Evolutionary conservation across 2,329 filamentous ascomycete species (phyloP).

Genomic region (Paraphaeosphaeria minitans): DNA sequence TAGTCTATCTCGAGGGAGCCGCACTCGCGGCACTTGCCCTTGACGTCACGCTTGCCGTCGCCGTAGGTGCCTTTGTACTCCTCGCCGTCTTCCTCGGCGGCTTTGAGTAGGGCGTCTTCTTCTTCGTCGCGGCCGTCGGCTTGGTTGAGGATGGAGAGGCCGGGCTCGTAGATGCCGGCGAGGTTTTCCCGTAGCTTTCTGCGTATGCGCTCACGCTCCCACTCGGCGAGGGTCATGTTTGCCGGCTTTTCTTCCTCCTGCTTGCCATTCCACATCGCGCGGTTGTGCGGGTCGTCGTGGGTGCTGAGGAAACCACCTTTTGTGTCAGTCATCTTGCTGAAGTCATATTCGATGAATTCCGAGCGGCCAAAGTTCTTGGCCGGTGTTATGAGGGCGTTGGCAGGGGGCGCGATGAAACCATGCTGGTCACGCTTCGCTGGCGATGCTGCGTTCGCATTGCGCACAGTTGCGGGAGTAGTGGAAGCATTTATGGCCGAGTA

Average conservation of each 20-base stretch:
- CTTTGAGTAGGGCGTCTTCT: conserved; percentile 31
- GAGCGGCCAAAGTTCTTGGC: conserved; percentile 83
- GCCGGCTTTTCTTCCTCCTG: conserved; percentile 72
- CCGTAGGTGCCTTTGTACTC: conserved; percentile 42
- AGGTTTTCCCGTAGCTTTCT: conserved; percentile 73
- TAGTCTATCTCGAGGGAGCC: conserved; percentile 86
- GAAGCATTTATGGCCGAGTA: conserved; percentile 66
- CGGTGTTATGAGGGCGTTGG: conserved; percentile 66
- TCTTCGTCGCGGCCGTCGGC: conserved; percentile 45
- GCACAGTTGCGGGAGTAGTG: conserved; percentile 61
- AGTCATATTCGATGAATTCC: conserved; percentile 91
- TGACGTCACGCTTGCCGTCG: conserved; percentile 45
- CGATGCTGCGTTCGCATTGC: conserved; percentile 65
- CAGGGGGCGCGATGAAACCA: conserved; percentile 41
- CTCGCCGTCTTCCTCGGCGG: conserved; percentile 46
- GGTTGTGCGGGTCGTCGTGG: conserved; percentile 90
- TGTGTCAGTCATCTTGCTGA: conserved; percentile 96
- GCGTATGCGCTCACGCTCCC: conserved; percentile 82
- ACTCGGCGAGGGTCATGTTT: conserved; percentile 88
- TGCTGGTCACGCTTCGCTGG: conserved; percentile 43
- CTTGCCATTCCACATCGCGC: conserved; percentile 60
- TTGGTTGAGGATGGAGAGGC: conserved; percentile 72
- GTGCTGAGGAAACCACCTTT: conserved; percentile 93
- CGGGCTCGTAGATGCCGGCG: conserved; percentile 85
- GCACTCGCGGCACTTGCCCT: conserved; percentile 85